Base-by-base conservation (phyloP, 2,329 filamentous ascomycete species). In the Xylariaceae sp. region DNA sequence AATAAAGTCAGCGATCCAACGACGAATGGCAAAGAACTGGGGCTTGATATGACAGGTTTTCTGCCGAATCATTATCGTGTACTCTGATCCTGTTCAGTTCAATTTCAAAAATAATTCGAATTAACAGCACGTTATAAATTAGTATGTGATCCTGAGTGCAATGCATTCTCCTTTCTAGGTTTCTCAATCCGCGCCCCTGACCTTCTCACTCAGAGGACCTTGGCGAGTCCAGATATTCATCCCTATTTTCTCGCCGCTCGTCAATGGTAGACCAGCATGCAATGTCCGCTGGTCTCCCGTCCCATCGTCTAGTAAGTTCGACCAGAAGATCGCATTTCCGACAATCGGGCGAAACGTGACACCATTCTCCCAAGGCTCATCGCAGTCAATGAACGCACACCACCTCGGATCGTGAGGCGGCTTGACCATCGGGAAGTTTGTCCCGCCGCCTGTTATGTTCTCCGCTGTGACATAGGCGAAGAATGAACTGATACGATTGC, bases 181-280 rank as follows among this genome's bases (percentile, higher is more conserved):
- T 39, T 33, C 38, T 47, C 33, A 53, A 40, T 66, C 59, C 14
- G 56, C 58, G 2, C 66, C 68, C 33, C 68, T 57, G 17, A 68
- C 59, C 2, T 66, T 65, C 19, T 65, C 62, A 15, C 65, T 61
- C 27, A 75, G 50, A 1, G 66, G 62, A 31, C 66, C 70, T 59
- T 76, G 68, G 38, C 74, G 64, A 35, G 75, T 77, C 74, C 74
- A 78, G 33, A 77, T 76, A 49, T 77, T 77, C 73, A 77, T 75
- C 11, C 75, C 75, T 48, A 76, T 69, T 62, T 78, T 77, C 36
- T 67, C 66, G 6, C 75, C 75, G 31, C 61, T 65, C 6, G 69
- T 69, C 3, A 77, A 71, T 1, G 74, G 72, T 53, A 77, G 48
- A 1, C 74, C 74, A 0, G 74, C 74, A 58, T 77, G 75, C 52